Evolutionary conservation across 257 asterid species (phyloP).

Genomic region (Anisodus tanguticus): DNA sequence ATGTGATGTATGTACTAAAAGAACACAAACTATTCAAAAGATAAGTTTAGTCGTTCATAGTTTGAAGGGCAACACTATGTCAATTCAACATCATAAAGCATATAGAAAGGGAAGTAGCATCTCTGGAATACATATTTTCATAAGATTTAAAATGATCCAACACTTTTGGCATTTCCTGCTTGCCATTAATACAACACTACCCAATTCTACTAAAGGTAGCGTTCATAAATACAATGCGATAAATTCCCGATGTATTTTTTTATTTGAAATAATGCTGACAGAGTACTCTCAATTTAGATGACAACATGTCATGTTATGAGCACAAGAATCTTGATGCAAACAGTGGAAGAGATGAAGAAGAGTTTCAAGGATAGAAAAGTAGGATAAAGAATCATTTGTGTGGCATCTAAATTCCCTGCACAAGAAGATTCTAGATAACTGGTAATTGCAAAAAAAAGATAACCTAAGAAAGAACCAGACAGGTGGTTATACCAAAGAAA

Average conservation of each 20-base stretch:
- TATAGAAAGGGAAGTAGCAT: no score
- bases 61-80: no score
- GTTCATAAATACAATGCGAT: not conserved
- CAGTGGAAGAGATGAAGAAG: not conserved
- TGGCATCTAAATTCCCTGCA: conserved; percentile 15
- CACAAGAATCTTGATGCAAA: conserved; percentile 7
- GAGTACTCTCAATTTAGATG: not conserved
- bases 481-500: not conserved
- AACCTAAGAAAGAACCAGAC: not conserved
- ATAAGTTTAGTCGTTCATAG: no score
- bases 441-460: not conserved
- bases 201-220: not conserved
- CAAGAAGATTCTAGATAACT: not conserved
- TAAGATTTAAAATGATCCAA: no score
- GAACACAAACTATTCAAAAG: no score
- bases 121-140: no score
- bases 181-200: not conserved
- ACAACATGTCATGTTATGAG: not conserved
- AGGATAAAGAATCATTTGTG: not conserved
- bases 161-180: not conserved
- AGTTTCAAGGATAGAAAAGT: not conserved
- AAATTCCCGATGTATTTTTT: not conserved
- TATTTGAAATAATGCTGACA: not conserved
- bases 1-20: no score
- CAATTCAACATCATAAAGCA: no score